Percentiles rank a stretch among this genome's conserved stretches.
Evolutionary conservation across 257 asterid genomes (phyloP).

Genomic region (Solanum raphanifolium): DNA sequence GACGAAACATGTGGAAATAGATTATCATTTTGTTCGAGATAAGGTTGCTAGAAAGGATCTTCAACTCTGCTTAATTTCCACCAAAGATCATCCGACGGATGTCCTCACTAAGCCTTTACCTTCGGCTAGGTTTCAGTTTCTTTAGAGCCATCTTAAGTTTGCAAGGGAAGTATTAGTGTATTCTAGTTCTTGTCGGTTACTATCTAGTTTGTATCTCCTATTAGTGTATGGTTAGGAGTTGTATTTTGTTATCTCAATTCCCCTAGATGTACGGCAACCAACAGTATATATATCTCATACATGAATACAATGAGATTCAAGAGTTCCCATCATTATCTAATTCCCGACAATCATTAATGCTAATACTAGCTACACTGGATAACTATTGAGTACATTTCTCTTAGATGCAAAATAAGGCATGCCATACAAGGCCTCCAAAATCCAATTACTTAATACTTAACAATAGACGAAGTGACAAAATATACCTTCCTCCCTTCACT

Average conservation of each 20-base stretch:
- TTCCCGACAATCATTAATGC: neutral
- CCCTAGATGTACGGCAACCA: neutral
- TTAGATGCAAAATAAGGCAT: neutral
- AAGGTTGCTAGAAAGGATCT: neutral
- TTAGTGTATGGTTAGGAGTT: neutral
- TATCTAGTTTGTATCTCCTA: neutral
- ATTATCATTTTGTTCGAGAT: neutral
- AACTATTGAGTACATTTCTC: neutral
- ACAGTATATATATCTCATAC: neutral
- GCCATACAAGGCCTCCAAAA: neutral
- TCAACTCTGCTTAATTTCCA: neutral
- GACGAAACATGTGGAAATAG: neutral
- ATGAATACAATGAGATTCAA: neutral
- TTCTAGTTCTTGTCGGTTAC: neutral
- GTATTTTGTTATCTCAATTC: neutral
- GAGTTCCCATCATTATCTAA: neutral
- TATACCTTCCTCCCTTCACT: conserved; percentile 92
- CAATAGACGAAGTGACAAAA: neutral
- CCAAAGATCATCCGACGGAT: neutral
- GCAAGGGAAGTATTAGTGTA: neutral
- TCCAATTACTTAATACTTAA: neutral
- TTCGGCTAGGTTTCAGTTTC: neutral
- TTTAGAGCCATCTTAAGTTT: neutral
- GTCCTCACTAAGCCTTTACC: neutral
- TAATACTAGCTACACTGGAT: neutral